Percentiles rank a stretch among this genome's conserved stretches.
These are phyloP conservation scores for Nannochloropsis salina DNA, from an alignment of 108 stramenopile genomes.

Conservation along the genomic window DNA sequence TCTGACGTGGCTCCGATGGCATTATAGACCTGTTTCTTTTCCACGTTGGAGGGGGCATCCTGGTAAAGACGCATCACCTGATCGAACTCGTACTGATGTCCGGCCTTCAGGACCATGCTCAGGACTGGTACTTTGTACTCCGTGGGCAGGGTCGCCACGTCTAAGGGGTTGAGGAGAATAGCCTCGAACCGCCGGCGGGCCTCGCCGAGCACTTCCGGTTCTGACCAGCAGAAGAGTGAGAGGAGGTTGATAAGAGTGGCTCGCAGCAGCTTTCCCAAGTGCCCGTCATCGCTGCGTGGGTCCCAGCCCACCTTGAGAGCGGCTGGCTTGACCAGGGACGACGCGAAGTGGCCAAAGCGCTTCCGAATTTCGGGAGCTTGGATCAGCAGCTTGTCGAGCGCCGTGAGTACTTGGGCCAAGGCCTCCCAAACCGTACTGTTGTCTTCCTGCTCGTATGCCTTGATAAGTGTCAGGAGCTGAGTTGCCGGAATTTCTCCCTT, in stretches of 20 bases:
- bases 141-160: constrained; percentile 65
- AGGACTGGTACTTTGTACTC: constrained; percentile 72
- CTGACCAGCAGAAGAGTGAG: constrained; percentile 40
- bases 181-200: constrained; percentile 67
- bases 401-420: neutral
- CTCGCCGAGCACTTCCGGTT: constrained; percentile 61
- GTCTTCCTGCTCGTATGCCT: constrained; percentile 71
- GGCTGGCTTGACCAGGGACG: constrained; percentile 61
- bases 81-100: constrained; percentile 72
- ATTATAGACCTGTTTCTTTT: constrained; percentile 49
- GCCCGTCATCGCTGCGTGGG: constrained; percentile 63
- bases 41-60: constrained; percentile 60
- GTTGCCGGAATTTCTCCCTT: constrained; percentile 73
- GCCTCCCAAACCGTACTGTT: constrained; percentile 57
- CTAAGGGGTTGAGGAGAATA: constrained; percentile 65
- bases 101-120: constrained; percentile 79
- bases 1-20: constrained; percentile 64
- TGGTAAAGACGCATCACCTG: constrained; percentile 68
- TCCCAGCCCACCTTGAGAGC: constrained; percentile 78
- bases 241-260: constrained; percentile 75
- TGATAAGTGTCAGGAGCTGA: constrained; percentile 66
- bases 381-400: constrained; percentile 18
- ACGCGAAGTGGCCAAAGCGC: constrained; percentile 53
- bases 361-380: neutral
- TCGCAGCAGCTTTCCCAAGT: constrained; percentile 72